A percentile compares a stretch with the other conserved stretches of the same genome.
Evolutionary conservation across 495 filamentous ascomycete species (phyloP).

Genomic region (Penicillium cosmopolitanum): DNA sequence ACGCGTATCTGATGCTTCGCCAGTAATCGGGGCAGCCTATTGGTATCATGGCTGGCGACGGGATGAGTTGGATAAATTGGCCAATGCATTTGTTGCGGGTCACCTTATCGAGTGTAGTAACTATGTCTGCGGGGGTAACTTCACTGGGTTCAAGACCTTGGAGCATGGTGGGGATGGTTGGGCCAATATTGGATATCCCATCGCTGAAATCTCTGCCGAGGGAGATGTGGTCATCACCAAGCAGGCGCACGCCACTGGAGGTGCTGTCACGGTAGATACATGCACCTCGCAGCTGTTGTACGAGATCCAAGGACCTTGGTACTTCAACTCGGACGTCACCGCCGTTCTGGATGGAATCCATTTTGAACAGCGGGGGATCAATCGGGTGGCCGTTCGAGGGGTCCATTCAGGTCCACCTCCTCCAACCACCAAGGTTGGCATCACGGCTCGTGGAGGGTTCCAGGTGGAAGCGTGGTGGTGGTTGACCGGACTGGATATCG

Average conservation of each 20-base stretch:
- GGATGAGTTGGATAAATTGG: conserved; percentile 50
- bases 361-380: conserved; percentile 47
- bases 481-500: conserved; percentile 49
- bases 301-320: conserved; percentile 62
- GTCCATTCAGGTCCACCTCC: conserved; percentile 46
- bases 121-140: conserved; percentile 62
- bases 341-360: conserved; percentile 52
- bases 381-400: conserved; percentile 37
- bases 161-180: conserved; percentile 41
- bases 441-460: conserved; percentile 52
- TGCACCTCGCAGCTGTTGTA: conserved; percentile 60
- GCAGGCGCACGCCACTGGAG: conserved; percentile 38
- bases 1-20: conserved; percentile 58
- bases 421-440: conserved; percentile 59
- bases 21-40: conserved; percentile 54
- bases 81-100: conserved; percentile 55
- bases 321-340: conserved; percentile 61
- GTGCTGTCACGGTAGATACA: conserved; percentile 51
- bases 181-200: conserved; percentile 58
- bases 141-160: conserved; percentile 56
- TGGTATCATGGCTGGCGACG: conserved; percentile 53
- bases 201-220: conserved; percentile 57
- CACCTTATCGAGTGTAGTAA: conserved; percentile 61
- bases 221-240: conserved; percentile 53
- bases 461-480: conserved; percentile 50